A percentile compares a stretch with the other conserved stretches of the same genome.
Evolutionary conservation across 257 asterid genomes (phyloP).

Genomic region (Euphrasia confusa): DNA sequence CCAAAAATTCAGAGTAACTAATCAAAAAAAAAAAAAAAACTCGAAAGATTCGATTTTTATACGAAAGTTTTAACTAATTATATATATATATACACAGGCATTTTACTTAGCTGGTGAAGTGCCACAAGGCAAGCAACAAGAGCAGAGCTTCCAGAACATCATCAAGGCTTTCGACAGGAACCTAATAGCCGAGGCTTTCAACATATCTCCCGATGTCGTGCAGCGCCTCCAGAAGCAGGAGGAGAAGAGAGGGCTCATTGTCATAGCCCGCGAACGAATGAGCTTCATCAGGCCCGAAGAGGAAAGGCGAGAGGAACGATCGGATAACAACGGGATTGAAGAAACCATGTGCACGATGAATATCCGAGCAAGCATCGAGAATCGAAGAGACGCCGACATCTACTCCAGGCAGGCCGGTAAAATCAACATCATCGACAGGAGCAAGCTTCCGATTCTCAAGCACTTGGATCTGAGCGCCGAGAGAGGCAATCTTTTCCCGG

Average conservation of each 20-base stretch:
- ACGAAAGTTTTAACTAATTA: background rate
- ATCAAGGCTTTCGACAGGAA: slow-evolving; percentile 39
- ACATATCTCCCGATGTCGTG: slow-evolving; percentile 35
- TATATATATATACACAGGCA: slow-evolving; percentile 25
- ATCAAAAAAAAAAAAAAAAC: background rate
- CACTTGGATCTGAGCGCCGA: slow-evolving; percentile 43
- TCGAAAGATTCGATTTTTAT: no score
- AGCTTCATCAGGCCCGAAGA: slow-evolving; percentile 46
- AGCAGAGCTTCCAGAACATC: slow-evolving; percentile 39
- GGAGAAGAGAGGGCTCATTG: slow-evolving; percentile 49
- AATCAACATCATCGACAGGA: slow-evolving; percentile 39
- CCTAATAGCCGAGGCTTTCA: slow-evolving; percentile 57
- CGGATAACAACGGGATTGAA: slow-evolving; percentile 44
- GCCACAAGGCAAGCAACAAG: slow-evolving; percentile 24
- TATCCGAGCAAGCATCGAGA: slow-evolving; percentile 39
- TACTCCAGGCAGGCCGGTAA: slow-evolving; percentile 64
- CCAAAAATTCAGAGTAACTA: slow-evolving; percentile 49
- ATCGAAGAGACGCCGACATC: slow-evolving; percentile 42
- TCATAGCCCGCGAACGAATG: slow-evolving; percentile 39
- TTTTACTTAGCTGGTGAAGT: slow-evolving; percentile 19
- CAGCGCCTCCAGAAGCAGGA: slow-evolving; percentile 35
- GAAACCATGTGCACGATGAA: slow-evolving; percentile 52
- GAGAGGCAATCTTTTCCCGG: slow-evolving; percentile 53
- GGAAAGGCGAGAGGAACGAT: background rate
- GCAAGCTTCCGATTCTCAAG: slow-evolving; percentile 57